Base-by-base conservation (phyloP, 208 protist genomes). In the Naegleria fowleri region DNA sequence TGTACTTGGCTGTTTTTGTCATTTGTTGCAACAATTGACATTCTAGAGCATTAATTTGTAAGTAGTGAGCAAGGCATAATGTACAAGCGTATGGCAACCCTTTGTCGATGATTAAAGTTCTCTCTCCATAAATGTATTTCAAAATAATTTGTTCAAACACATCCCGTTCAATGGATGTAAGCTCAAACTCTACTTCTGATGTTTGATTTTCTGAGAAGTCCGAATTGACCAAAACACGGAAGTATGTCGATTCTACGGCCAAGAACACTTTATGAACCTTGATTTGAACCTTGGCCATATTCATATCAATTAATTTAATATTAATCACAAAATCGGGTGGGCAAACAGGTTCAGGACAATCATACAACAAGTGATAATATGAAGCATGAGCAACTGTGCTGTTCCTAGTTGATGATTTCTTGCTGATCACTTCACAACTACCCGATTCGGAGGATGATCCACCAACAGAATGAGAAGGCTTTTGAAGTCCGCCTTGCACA, bases 101-200 rank as follows among this genome's bases (percentile, higher is more conserved):
- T 79, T 79, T 79, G 29, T 79, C 67, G n/a, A 79, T 79, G 6
- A 13, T 13, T 33, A 79, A 79, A 36, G 29, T 79, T 36, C 67
- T 79, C 67, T 79, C 67, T 36, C 67, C 67, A 79, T 79, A 79
- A 79, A 79, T 79, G n/a, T 79, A 79, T 79, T n/a, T 79, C 29
- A 79, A 79, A 36, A 79, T 36, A 79, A 79, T 79, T 36, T 79
- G 16, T 33, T 79, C 67, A 33, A 79, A 79, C n/a, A 79, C 25
- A 36, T 79, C 67, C 67, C n/a, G 19, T 79, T 79, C 67, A 15
- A 79, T 13, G 9, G 29, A 36, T 36, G 67, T 79, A 36, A 79
- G n/a, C n/a, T 79, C 67, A 79, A 79, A 79, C n/a, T 79, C 67
- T 79, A 79, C 67, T 36, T 36, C 29, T 25, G 67, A 79, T 36